Conservation (phyloP, 2,329 filamentous ascomycete genomes). For the Claviceps sp. region DNA sequence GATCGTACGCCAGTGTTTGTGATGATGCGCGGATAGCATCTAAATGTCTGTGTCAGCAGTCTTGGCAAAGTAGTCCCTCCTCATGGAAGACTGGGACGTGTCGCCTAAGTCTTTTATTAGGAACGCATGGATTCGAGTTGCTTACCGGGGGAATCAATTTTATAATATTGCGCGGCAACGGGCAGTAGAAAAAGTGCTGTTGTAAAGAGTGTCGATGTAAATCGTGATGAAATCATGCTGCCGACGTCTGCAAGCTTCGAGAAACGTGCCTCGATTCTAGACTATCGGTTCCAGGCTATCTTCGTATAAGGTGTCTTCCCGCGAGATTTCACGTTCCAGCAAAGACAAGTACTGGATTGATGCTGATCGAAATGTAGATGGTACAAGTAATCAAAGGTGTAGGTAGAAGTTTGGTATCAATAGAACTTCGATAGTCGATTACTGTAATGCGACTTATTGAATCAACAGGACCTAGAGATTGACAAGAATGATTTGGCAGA, state of each 20-base stretch:
- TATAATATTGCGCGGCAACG: constrained; percentile 16
- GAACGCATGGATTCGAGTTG: not conserved
- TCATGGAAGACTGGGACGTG: not conserved
- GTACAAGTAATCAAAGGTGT: not conserved
- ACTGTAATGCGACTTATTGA: not conserved
- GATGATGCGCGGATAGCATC: constrained; percentile 33
- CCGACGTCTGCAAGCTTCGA: not conserved
- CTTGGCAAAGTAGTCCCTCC: not conserved
- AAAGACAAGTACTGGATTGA: not conserved
- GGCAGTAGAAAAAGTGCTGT: constrained; percentile 2
- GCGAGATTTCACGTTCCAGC: not conserved
- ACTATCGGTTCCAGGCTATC: not conserved
- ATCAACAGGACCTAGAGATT: not conserved
- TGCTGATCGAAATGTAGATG: not conserved
- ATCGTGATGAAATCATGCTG: constrained; percentile 3
- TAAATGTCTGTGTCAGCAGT: constrained; percentile 16
- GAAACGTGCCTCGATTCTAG: not conserved
- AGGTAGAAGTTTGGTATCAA: not conserved
- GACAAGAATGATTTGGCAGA: not conserved
- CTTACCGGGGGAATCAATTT: constrained; percentile 19
- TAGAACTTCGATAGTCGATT: not conserved
- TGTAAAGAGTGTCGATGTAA: constrained; percentile 1
- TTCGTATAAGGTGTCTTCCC: too few species aligned
- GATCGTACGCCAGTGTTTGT: constrained; percentile 33
- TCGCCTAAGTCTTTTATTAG: not conserved